Conservation (phyloP, 2,329 filamentous ascomycete species). For the Blumeria hordei region DNA sequence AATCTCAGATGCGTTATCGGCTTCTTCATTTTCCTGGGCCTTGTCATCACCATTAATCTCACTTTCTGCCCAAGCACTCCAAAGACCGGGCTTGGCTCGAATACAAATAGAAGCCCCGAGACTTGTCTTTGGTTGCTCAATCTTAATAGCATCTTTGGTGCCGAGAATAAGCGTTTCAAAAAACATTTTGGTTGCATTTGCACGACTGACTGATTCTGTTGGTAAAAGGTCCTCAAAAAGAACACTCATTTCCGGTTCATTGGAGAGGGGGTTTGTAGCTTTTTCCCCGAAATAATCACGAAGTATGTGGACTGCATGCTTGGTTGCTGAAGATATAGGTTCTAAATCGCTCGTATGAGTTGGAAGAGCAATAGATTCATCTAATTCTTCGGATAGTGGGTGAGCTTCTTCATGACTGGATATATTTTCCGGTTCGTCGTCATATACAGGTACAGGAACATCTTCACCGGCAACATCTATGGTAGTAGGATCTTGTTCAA, state of each 20-base stretch:
- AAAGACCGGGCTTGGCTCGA: constrained; percentile 79
- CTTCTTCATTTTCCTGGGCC: no score
- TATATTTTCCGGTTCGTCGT: constrained; percentile 22
- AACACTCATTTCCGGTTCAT: constrained; percentile 52
- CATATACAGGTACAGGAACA: constrained; percentile 14
- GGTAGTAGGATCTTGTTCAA: constrained; percentile 31
- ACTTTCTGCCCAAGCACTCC: constrained; percentile 85
- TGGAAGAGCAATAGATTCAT: constrained; percentile 52
- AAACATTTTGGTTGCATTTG: constrained; percentile 97
- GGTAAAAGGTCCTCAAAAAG: constrained; percentile 84
- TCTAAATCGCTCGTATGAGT: constrained; percentile 66
- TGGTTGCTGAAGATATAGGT: constrained; percentile 72
- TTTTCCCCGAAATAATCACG: constrained; percentile 66
- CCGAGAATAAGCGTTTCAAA: constrained; percentile 90
- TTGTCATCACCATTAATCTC: constrained; percentile 27
- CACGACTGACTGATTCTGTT: constrained; percentile 53
- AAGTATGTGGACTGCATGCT: constrained; percentile 85
- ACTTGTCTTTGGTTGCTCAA: constrained; percentile 52
- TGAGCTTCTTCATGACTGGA: constrained; percentile 20
- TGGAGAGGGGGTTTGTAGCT: constrained; percentile 40
- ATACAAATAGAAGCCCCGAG: constrained; percentile 66
- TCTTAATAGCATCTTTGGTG: constrained; percentile 94
- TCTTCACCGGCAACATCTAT: constrained; percentile 36
- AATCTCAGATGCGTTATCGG: no score
- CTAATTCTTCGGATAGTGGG: constrained; percentile 35